A percentile compares a stretch with the other conserved stretches of the same genome.
phyloP scores from a whole-genome alignment of 768 basidiomycete genomes.

The Austroboletus eburneus region DNA sequence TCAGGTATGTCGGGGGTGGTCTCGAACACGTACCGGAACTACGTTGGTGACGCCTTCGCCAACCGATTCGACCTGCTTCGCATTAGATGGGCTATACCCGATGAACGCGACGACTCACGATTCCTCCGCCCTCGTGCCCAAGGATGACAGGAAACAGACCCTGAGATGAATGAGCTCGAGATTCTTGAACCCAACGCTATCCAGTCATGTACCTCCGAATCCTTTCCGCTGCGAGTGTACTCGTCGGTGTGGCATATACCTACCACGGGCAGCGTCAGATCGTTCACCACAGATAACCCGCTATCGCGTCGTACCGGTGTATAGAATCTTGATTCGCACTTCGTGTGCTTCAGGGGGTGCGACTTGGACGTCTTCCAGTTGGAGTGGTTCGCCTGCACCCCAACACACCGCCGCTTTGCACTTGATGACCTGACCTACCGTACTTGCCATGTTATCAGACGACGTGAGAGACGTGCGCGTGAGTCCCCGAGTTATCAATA shows the following conservation, averaged over 20 bases:
- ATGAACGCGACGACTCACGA: slow-evolving; percentile 48
- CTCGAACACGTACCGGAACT: slow-evolving; percentile 45
- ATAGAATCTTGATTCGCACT: slow-evolving; percentile 88
- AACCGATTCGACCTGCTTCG: slow-evolving; percentile 84
- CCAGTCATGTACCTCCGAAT: slow-evolving; percentile 68
- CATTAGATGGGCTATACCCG: not conserved
- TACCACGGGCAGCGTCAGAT: slow-evolving; percentile 24
- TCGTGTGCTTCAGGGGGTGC: slow-evolving; percentile 87
- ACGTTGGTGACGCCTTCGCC: slow-evolving; percentile 91
- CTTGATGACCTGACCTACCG: slow-evolving; percentile 71
- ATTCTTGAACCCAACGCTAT: slow-evolving; percentile 1
- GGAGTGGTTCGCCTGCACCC: slow-evolving; percentile 83
- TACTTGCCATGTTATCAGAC: slow-evolving; percentile 56
- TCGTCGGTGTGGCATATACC: slow-evolving; percentile 98
- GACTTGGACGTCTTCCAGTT: slow-evolving; percentile 90
- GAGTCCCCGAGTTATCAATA: slow-evolving; percentile 8
- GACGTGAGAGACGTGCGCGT: slow-evolving; percentile 15
- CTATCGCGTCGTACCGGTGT: slow-evolving; percentile 60
- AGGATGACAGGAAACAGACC: slow-evolving; percentile 91
- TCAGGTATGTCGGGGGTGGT: not conserved
- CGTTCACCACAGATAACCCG: slow-evolving; percentile 4
- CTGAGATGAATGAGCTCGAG: slow-evolving; percentile 33
- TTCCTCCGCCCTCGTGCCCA: slow-evolving; percentile 91
- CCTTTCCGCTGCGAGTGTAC: slow-evolving; percentile 93
- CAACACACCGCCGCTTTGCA: slow-evolving; percentile 96